phyloP scores from a whole-genome alignment of 2,329 filamentous ascomycete species.

The Helotiales sp. region DNA sequence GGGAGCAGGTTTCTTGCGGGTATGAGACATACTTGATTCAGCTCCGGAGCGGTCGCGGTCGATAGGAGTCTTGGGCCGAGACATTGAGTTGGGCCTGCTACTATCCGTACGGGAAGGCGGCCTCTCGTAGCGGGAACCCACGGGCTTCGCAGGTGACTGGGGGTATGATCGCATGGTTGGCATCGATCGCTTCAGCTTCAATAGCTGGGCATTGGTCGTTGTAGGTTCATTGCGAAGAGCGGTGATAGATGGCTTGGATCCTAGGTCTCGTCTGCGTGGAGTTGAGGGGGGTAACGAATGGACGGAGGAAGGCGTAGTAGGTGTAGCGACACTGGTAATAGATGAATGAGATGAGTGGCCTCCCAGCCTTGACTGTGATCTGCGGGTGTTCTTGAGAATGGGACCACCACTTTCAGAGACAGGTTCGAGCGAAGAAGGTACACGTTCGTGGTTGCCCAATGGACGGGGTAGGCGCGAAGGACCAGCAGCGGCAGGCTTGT shows the following conservation, averaged over 20 bases:
- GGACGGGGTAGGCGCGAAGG: constrained; percentile 78
- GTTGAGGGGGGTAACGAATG: constrained; percentile 57
- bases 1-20: constrained; percentile 63
- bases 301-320: constrained; percentile 57
- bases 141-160: constrained; percentile 52
- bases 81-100: constrained; percentile 48
- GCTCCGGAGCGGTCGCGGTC: constrained; percentile 51
- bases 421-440: constrained; percentile 79
- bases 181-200: constrained; percentile 65
- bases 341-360: constrained; percentile 71
- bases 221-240: constrained; percentile 59
- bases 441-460: constrained; percentile 64
- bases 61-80: constrained; percentile 70
- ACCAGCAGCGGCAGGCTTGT: constrained; percentile 57
- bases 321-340: constrained; percentile 60
- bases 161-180: constrained; percentile 54
- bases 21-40: constrained; percentile 52
- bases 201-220: constrained; percentile 64
- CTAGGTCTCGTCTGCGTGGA: constrained; percentile 60
- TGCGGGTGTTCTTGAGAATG: constrained; percentile 57
- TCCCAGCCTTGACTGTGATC: constrained; percentile 66
- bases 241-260: constrained; percentile 53
- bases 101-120: constrained; percentile 59
- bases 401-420: constrained; percentile 87
- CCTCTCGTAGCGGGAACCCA: constrained; percentile 51